These are phyloP conservation scores for Scutellaria barbata DNA, from an alignment of 257 asterid species.

Conservation along the genomic window DNA sequence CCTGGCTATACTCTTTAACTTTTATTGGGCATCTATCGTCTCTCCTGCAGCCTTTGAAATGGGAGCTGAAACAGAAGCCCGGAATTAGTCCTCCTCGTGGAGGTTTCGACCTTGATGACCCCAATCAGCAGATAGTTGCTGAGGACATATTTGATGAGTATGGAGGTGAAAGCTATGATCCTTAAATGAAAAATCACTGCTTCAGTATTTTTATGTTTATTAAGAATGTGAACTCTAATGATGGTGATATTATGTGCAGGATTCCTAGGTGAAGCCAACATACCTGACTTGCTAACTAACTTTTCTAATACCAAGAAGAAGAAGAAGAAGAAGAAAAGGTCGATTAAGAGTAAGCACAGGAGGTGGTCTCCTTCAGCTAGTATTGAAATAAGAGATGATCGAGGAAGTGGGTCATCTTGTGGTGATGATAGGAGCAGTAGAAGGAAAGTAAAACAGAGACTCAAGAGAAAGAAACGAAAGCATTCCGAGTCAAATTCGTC, in stretches of 20 bases:
- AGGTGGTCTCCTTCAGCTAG: slow-evolving; percentile 47
- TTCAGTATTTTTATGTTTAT: not conserved
- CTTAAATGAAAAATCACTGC: not conserved
- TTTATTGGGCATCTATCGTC: not conserved
- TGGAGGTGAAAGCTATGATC: slow-evolving; percentile 64
- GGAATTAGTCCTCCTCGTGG: slow-evolving; percentile 98
- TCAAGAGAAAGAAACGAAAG: slow-evolving; percentile 49
- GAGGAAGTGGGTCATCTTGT: slow-evolving; percentile 48
- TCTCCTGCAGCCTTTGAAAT: slow-evolving; percentile 64
- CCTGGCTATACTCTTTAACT: not conserved
- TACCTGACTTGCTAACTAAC: slow-evolving; percentile 74
- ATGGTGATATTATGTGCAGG: slow-evolving; percentile 50
- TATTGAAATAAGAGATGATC: slow-evolving; percentile 37
- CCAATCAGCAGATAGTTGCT: slow-evolving; percentile 98
- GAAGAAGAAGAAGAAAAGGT: slow-evolving; percentile 53
- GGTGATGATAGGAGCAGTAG: slow-evolving; percentile 39
- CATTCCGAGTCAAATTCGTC: slow-evolving; percentile 47
- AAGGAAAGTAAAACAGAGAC: slow-evolving; percentile 49
- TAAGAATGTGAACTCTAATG: not conserved
- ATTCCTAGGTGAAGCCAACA: slow-evolving; percentile 66
- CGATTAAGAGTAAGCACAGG: slow-evolving; percentile 59
- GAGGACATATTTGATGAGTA: slow-evolving; percentile 95
- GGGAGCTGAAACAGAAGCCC: slow-evolving; percentile 95
- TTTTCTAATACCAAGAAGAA: slow-evolving; percentile 57
- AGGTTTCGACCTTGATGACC: slow-evolving; percentile 79